These are phyloP conservation scores for Leishmania martiniquensis DNA, from an alignment of 208 protist species.

Conservation along the genomic window DNA sequence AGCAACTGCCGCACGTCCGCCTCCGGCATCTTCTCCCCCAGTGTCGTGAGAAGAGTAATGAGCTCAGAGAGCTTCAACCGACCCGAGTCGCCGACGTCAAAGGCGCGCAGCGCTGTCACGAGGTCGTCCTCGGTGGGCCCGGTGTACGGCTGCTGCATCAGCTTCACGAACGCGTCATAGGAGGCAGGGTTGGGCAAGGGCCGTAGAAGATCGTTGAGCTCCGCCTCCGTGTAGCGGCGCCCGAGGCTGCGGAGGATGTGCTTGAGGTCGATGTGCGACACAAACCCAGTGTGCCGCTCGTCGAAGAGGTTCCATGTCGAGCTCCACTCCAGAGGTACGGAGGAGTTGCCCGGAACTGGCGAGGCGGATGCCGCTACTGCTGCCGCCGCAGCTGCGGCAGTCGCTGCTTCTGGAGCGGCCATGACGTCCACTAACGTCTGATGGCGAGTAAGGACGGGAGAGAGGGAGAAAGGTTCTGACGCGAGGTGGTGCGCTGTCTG, in stretches of 20 bases:
- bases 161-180: conserved; percentile 68
- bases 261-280: conserved; percentile 81
- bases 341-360: not conserved
- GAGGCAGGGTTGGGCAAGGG: conserved; percentile 63
- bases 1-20: conserved; percentile 83
- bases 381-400: not conserved
- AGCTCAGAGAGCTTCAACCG: conserved; percentile 76
- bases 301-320: conserved; percentile 93
- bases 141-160: conserved; percentile 90
- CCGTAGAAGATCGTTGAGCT: conserved; percentile 80
- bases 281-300: conserved; percentile 67
- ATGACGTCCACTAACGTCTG: not conserved
- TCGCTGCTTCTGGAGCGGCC: conserved; percentile 7
- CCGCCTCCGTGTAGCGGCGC: conserved; percentile 88
- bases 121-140: conserved; percentile 90
- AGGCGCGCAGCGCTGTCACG: conserved; percentile 78
- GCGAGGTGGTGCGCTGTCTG: not conserved
- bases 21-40: conserved; percentile 92
- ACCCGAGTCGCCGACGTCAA: conserved; percentile 79
- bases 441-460: not conserved
- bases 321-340: conserved; percentile 78
- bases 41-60: conserved; percentile 81
- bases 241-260: conserved; percentile 90
- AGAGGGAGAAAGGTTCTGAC: not conserved
- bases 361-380: not conserved